Percentiles rank a stretch among this genome's conserved stretches.
These are phyloP conservation scores for Coemansia sp. DNA, from an alignment of 192 early-diverging fungal species.

Conservation along the genomic window DNA sequence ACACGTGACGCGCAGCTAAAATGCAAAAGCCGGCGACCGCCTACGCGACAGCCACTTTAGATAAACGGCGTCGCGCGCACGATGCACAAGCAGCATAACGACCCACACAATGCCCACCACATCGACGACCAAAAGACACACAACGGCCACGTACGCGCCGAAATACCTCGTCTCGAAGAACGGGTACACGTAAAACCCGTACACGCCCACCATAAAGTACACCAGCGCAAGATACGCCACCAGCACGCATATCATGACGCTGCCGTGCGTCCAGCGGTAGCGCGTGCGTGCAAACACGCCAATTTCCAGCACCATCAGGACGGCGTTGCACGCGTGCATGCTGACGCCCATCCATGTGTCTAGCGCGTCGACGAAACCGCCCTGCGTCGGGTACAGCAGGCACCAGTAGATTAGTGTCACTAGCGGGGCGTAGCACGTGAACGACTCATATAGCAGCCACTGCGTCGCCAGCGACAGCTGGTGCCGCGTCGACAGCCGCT, in stretches of 20 bases:
- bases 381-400: slow-evolving; percentile 33
- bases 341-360: slow-evolving; percentile 45
- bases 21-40: neutral
- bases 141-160: slow-evolving; percentile 29
- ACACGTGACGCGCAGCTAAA: neutral
- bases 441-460: slow-evolving; percentile 45
- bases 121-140: slow-evolving; percentile 27
- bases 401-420: slow-evolving; percentile 46
- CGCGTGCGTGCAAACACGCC: slow-evolving; percentile 18
- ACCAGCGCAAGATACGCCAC: slow-evolving; percentile 34
- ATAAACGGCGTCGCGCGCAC: slow-evolving; percentile 23
- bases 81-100: slow-evolving; percentile 33
- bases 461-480: slow-evolving; percentile 33
- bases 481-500: slow-evolving; percentile 6
- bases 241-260: slow-evolving; percentile 10
- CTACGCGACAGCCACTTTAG: slow-evolving; percentile 14
- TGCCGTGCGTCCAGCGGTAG: slow-evolving; percentile 18
- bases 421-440: slow-evolving; percentile 42
- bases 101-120: slow-evolving; percentile 38
- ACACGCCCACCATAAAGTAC: slow-evolving; percentile 47
- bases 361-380: slow-evolving; percentile 1
- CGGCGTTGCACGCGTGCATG: slow-evolving; percentile 40
- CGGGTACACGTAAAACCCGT: slow-evolving; percentile 50
- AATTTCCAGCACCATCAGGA: slow-evolving; percentile 35
- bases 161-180: slow-evolving; percentile 40